These are phyloP conservation scores for Leccinum fallax DNA, from an alignment of 1,284 basidiomycete genomes.

Conservation along the genomic window DNA sequence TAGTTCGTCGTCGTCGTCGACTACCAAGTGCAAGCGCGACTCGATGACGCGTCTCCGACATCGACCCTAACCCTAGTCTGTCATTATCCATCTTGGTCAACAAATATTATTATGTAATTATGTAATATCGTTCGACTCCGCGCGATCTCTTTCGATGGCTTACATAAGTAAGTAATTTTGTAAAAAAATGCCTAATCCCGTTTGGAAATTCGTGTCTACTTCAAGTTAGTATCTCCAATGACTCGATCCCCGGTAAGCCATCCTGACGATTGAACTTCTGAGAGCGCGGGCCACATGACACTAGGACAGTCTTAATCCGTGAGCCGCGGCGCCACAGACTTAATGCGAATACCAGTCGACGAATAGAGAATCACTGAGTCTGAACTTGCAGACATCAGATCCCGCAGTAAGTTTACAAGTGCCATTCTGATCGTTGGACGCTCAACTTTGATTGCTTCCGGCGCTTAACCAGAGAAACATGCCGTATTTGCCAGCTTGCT, in stretches of 20 bases:
- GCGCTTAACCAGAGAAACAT: background rate
- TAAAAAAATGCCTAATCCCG: background rate
- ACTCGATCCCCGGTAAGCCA: background rate
- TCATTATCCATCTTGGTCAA: background rate
- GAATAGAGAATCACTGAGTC: background rate
- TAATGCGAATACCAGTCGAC: background rate
- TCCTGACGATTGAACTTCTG: background rate
- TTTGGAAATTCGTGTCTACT: too few species aligned
- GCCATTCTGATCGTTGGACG: background rate
- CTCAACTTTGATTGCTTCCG: background rate
- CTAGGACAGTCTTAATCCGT: background rate
- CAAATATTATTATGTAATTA: background rate
- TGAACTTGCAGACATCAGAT: background rate
- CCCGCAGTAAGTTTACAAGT: slow-evolving; percentile 7
- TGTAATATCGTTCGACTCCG: too few species aligned
- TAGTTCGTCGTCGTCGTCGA: slow-evolving; percentile 8
- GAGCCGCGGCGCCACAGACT: background rate
- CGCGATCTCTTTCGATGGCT: too few species aligned
- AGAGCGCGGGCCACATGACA: background rate
- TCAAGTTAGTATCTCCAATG: background rate
- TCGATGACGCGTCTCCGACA: slow-evolving; percentile 22
- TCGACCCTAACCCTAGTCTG: slow-evolving; percentile 24
- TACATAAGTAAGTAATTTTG: background rate
- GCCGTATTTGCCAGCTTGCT: background rate
- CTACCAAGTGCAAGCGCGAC: slow-evolving; percentile 14